Conservation (phyloP, 2,329 filamentous ascomycete species). For the Exophiala sp. region DNA sequence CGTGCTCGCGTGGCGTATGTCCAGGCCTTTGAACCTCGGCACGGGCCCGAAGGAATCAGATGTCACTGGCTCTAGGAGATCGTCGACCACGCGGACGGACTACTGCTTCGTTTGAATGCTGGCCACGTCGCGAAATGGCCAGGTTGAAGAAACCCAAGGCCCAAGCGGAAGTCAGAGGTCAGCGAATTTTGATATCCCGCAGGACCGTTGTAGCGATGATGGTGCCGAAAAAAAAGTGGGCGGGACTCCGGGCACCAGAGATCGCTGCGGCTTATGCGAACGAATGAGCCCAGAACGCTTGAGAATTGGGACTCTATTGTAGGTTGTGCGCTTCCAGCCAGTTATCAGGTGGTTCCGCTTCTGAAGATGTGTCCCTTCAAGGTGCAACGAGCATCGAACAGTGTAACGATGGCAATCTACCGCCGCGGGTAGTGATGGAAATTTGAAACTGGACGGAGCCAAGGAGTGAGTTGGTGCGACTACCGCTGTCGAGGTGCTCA, state of each 20-base stretch:
- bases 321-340: neutral
- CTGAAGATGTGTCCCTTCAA: neutral
- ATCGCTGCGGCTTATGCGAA: neutral
- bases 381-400: neutral
- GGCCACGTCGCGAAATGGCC: neutral
- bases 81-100: neutral
- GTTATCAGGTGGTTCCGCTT: neutral
- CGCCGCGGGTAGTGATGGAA: neutral
- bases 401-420: neutral
- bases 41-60: neutral
- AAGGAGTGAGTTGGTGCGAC: no score
- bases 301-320: no score
- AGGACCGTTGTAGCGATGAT: neutral
- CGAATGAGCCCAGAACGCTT: constrained; percentile 1
- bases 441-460: neutral
- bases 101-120: neutral
- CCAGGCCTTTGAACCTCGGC: neutral
- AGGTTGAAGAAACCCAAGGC: neutral
- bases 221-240: neutral
- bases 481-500: neutral
- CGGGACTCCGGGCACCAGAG: neutral
- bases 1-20: neutral
- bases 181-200: neutral
- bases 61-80: neutral
- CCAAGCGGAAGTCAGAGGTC: neutral